Evolutionary conservation across 768 basidiomycete species (phyloP).

Genomic region (Lyophyllum semitale): DNA sequence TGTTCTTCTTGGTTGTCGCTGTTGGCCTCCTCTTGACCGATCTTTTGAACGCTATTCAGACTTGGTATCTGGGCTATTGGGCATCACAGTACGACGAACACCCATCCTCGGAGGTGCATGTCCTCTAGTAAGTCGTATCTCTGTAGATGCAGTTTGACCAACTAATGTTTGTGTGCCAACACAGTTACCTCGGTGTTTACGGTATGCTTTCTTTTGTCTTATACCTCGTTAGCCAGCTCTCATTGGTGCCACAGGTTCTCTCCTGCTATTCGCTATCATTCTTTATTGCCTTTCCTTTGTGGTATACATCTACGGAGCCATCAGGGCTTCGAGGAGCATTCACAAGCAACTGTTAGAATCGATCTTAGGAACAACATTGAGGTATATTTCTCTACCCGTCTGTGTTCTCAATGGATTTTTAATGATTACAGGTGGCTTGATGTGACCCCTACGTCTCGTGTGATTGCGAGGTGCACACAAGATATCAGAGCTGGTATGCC

Average conservation of each 20-base stretch:
- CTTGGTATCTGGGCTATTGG: slow-evolving; percentile 49
- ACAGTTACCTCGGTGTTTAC: slow-evolving; percentile 53
- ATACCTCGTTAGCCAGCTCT: not conserved
- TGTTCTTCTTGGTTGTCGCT: slow-evolving; percentile 34
- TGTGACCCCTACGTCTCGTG: slow-evolving; percentile 48
- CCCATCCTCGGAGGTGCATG: slow-evolving; percentile 31
- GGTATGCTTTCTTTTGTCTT: slow-evolving; percentile 13
- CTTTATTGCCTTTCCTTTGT: slow-evolving; percentile 35
- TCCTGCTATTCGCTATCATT: slow-evolving; percentile 32
- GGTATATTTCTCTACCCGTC: slow-evolving; percentile 33
- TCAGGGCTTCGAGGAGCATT: slow-evolving; percentile 56
- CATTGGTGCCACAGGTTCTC: slow-evolving; percentile 16
- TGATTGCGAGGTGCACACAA: slow-evolving; percentile 67
- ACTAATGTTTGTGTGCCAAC: not conserved
- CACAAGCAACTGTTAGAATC: slow-evolving; percentile 54
- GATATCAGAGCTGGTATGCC: slow-evolving; percentile 53
- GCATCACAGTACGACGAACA: slow-evolving; percentile 42
- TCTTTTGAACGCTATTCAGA: slow-evolving; percentile 28
- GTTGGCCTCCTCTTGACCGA: slow-evolving; percentile 24
- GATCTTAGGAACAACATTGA: slow-evolving; percentile 59
- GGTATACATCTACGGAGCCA: slow-evolving; percentile 46
- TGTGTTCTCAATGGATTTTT: not conserved
- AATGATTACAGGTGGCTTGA: slow-evolving; percentile 45
- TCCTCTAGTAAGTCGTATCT: slow-evolving; percentile 33
- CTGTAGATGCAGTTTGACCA: not conserved